Base-by-base conservation (phyloP, 805 yeast species). In the Wickerhamomyces strasburgensis region DNA sequence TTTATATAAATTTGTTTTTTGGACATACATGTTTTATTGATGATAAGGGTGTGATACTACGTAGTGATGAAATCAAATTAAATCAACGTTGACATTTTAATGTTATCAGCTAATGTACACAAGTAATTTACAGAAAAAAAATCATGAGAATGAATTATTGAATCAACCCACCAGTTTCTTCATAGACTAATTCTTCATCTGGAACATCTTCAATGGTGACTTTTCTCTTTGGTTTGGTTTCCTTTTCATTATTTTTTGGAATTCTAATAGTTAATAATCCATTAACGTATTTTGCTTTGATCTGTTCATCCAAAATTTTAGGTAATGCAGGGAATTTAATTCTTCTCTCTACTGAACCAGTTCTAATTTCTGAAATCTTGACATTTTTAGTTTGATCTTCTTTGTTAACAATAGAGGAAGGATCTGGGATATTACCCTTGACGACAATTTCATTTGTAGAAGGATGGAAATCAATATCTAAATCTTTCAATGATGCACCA, bases 401-500 rank as follows among this genome's bases (percentile, higher is more conserved):
- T n/a, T n/a, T n/a, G 15, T 62, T 64, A 9, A 33, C 38, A 9
- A 24, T 38, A 6, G 44, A 14, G 29, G 47, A 39, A 25, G 56
- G 56, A 13, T 49, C 50, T 26, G 52, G 49, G 14, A 52, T 58
- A 6, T 62, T 64, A 24, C 83, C 84, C 41, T 69, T 72, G 26
- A 78, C 59, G 14, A 72, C 61, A 40, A 78, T 47, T 43, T 75
- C 80, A 46, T 70, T 69, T 10, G 73, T 65, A 2, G 78, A 63
- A 26, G 82, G 78, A 48, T 78, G 83, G 56, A 65, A 77, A 48
- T 78, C 79, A 29, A 78, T 67, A 34, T 70, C 72, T 44, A 78
- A 68, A 14, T 72, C 66, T 28, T 68, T 66, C 16, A 73, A 68
- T 23, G 65, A 61, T 3, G 79, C 78, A 33, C 84, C 84, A n/a